Conservation (phyloP, 148 eudicot genomes). For the Silene conica region DNA sequence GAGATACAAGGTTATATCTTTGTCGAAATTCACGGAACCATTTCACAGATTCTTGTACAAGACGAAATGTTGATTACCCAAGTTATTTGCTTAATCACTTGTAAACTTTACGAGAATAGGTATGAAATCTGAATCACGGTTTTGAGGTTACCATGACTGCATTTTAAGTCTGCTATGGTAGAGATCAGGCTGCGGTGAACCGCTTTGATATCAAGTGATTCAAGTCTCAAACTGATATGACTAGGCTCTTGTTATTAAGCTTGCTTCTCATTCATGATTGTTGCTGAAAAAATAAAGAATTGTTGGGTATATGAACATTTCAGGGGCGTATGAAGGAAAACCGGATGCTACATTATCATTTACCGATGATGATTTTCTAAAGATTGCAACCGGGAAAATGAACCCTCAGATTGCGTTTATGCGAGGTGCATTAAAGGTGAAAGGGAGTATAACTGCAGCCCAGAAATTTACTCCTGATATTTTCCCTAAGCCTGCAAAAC, state of each 20-base stretch:
- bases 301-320: conserved; percentile 22
- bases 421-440: conserved; percentile 93
- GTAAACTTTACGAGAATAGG: no score
- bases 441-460: conserved; percentile 89
- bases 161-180: no score
- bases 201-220: neutral
- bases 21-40: no score
- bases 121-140: neutral
- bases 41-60: no score
- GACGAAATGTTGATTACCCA: neutral
- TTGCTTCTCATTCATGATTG: neutral
- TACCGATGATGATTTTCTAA: conserved; percentile 79
- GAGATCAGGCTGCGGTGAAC: neutral
- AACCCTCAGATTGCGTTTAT: conserved; percentile 96
- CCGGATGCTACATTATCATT: conserved; percentile 90
- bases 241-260: neutral
- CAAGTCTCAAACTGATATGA: neutral
- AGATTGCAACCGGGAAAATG: conserved; percentile 91
- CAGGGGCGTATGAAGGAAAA: conserved; percentile 82
- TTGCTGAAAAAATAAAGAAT: neutral
- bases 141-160: neutral
- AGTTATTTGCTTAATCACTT: no score
- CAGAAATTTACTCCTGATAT: conserved; percentile 94
- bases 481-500: conserved; percentile 92
- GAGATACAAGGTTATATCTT: conserved; percentile 48